Evolutionary conservation across 495 filamentous ascomycete genomes (phyloP), one percentile per base, ranked within the genome.

Genomic region (Halenospora varia): DNA sequence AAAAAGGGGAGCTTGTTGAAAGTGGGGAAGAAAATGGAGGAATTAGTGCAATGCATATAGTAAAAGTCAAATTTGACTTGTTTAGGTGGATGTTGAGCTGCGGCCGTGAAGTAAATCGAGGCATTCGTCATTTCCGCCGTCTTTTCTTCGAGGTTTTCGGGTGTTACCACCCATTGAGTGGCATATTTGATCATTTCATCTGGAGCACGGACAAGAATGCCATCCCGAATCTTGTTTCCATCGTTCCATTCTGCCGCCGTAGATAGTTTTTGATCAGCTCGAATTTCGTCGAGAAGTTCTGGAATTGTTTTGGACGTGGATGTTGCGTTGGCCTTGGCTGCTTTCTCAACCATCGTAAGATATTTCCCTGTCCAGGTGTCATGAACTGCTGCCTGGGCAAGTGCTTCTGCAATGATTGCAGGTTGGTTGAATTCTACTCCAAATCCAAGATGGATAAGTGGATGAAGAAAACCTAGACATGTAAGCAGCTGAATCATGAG

Each of bases 391-490:
- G 87, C 74, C 73, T 93, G 84, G 2, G 92, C 89, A 4, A 96
- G 77, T 2, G 73, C 92, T 77, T 94, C 85, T 1, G 90, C 88
- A 17, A 96, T 76, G 41, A 96, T 84, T 39, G 88, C 88, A 2
- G 88, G 89, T 64, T 93, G 88, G 1, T 78, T 62, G 72, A 89
- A 95, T 61, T 96, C 89, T 17, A 96, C 61, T 1, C 86, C 90
- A 65, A 89, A 94, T 40, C 90, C 89, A 10, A 96, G 77, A 61
- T 96, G 90, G 61, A 96, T 96, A 6, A 93, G 58, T 9, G 89
- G 88, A 65, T 96, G 91, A 1, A 94, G 62, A 58, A 92, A 81
- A 1, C 87, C 89, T 77, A 57, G 20, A 25, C 40, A 2, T 35
- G 56, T 64, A 65, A 29, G 68, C 40, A n/a, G n/a, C n/a, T n/a